phyloP scores from a whole-genome alignment of 306 rosid species.

The Hippophae gyantsensis region DNA sequence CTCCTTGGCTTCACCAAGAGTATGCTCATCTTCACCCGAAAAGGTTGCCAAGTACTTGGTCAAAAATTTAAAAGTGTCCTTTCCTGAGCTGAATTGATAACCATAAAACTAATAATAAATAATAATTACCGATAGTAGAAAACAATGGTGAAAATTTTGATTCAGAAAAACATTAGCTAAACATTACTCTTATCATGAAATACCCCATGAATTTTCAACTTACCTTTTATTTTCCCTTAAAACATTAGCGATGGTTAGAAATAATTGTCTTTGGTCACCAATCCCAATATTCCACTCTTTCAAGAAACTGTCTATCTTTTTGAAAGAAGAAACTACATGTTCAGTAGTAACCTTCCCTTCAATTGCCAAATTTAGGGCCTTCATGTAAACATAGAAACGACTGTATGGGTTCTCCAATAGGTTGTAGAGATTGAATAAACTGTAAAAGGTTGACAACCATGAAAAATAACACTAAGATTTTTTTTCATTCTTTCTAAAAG shows the following conservation, averaged over 20 bases:
- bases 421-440: conserved; percentile 87
- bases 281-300: conserved; percentile 85
- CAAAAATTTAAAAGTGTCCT: conserved; percentile 72
- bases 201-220: not conserved
- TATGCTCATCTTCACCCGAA: conserved; percentile 58
- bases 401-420: conserved; percentile 65
- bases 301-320: conserved; percentile 72
- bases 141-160: not conserved
- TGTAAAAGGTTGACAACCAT: conserved; percentile 21
- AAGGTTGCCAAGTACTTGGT: conserved; percentile 71
- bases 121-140: not conserved
- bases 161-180: not conserved
- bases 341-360: conserved; percentile 79
- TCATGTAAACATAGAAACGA: conserved; percentile 72
- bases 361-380: conserved; percentile 53
- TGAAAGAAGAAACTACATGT: conserved; percentile 57
- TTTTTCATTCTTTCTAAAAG: not conserved
- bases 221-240: conserved; percentile 84
- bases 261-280: conserved; percentile 60
- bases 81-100: conserved; percentile 46
- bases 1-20: conserved; percentile 72
- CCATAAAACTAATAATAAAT: conserved; percentile 2
- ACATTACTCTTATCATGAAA: not conserved
- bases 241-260: conserved; percentile 63
- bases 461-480: not conserved